These are phyloP conservation scores for Pythium utonaiense DNA, from an alignment of 352 stramenopile species.

Conservation along the genomic window DNA sequence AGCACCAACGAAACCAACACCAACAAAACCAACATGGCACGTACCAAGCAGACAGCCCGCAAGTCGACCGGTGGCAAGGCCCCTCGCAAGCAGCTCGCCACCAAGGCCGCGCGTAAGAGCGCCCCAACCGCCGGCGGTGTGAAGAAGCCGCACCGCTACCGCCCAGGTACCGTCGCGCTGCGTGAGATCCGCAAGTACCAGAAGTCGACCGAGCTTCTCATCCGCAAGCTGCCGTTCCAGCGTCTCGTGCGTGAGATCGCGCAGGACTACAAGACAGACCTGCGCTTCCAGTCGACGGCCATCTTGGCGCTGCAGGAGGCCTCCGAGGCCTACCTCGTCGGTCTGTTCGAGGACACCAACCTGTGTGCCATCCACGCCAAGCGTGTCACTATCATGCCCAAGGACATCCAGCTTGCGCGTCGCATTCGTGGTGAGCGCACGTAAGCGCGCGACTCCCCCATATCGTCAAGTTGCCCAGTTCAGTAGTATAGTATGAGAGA, in stretches of 20 bases:
- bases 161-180: conserved; percentile 84
- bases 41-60: conserved; percentile 96
- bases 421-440: conserved; percentile 90
- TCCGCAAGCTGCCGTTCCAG: conserved; percentile 96
- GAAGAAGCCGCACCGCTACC: conserved; percentile 86
- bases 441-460: conserved; percentile 36
- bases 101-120: conserved; percentile 91
- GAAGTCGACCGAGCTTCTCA: conserved; percentile 93
- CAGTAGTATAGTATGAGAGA: not conserved
- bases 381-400: conserved; percentile 96
- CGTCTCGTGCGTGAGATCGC: conserved; percentile 95
- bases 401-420: conserved; percentile 94
- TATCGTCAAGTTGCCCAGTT: not conserved
- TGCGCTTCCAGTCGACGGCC: conserved; percentile 94
- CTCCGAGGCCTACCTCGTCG: conserved; percentile 92
- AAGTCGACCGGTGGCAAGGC: conserved; percentile 95
- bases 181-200: conserved; percentile 97
- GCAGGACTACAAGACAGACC: conserved; percentile 96
- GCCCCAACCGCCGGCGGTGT: conserved; percentile 90
- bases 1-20: conserved; percentile 8
- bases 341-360: conserved; percentile 95
- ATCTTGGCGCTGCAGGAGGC: conserved; percentile 91
- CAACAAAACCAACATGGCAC: conserved; percentile 67
- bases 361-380: conserved; percentile 95
- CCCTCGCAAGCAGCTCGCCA: conserved; percentile 92